A percentile compares a stretch with the other conserved stretches of the same genome.
Conservation (phyloP, 768 basidiomycete species). For the Suillus clintonianus region DNA sequence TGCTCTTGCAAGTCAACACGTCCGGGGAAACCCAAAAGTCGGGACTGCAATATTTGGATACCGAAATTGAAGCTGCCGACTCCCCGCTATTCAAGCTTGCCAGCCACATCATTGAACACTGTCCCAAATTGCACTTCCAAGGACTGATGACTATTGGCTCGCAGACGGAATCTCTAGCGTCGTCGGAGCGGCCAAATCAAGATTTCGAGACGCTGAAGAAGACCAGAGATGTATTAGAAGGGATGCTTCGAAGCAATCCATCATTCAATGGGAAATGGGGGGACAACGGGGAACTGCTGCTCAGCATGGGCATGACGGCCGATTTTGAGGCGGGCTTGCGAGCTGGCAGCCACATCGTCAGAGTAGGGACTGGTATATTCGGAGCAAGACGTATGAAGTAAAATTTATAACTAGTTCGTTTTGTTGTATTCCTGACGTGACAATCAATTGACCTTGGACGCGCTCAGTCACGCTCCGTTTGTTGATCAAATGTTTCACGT, state of each 20-base stretch:
- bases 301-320: conserved; percentile 98
- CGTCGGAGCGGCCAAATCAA: conserved; percentile 47
- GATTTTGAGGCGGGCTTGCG: conserved; percentile 88
- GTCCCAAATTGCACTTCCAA: conserved; percentile 73
- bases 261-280: conserved; percentile 43
- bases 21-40: conserved; percentile 92
- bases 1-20: conserved; percentile 94
- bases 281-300: conserved; percentile 48
- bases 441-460: conserved; percentile 29
- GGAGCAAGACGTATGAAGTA: conserved; percentile 66
- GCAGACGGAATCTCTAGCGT: conserved; percentile 62
- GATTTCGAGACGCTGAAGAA: conserved; percentile 76
- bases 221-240: conserved; percentile 62
- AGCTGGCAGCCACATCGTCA: conserved; percentile 83
- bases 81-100: conserved; percentile 70
- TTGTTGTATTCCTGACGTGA: conserved; percentile 20
- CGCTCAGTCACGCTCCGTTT: conserved; percentile 23
- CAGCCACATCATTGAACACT: conserved; percentile 64
- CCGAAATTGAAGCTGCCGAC: conserved; percentile 28
- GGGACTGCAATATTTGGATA: conserved; percentile 66
- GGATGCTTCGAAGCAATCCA: conserved; percentile 38
- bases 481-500: conserved; percentile 29
- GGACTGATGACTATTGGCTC: conserved; percentile 99
- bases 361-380: conserved; percentile 92
- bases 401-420: not conserved